Conservation (phyloP, 73 alveolate genomes). For the Blepharisma stoltei region DNA sequence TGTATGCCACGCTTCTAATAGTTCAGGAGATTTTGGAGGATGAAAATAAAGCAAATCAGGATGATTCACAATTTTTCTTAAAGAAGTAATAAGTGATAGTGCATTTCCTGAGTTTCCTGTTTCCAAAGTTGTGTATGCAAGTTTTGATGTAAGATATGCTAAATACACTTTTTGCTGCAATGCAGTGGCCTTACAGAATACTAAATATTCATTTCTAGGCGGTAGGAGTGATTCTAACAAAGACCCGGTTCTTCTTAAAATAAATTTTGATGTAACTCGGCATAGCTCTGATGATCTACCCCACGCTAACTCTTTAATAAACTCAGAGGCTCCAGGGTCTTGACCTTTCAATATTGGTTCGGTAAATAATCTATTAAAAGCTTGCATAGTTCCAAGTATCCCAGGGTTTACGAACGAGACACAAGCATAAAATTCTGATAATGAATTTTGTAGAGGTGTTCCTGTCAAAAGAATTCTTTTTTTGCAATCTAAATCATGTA, state of each 20-base stretch:
- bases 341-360: constrained; percentile 41
- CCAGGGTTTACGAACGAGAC: constrained; percentile 53
- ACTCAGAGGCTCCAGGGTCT: constrained; percentile 35
- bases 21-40: constrained; percentile 22
- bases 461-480: constrained; percentile 89
- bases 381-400: constrained; percentile 35
- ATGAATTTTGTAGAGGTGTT: constrained; percentile 89
- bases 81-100: background rate
- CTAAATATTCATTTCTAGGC: constrained; percentile 84
- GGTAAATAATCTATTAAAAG: constrained; percentile 37
- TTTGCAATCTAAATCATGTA: constrained; percentile 41
- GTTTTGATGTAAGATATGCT: constrained; percentile 42
- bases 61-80: constrained; percentile 54
- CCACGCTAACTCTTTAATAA: constrained; percentile 31
- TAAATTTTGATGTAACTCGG: constrained; percentile 51
- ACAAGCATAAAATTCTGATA: constrained; percentile 74
- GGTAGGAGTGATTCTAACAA: constrained; percentile 89
- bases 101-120: constrained; percentile 11
- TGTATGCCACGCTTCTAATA: background rate
- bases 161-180: constrained; percentile 83
- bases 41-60: constrained; percentile 42
- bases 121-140: constrained; percentile 4
- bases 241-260: constrained; percentile 86
- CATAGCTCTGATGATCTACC: constrained; percentile 40
- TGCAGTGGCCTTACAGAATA: constrained; percentile 81